Evolutionary conservation across 345 rosid genomes (phyloP).

Genomic region (Bruguiera sexangula): DNA sequence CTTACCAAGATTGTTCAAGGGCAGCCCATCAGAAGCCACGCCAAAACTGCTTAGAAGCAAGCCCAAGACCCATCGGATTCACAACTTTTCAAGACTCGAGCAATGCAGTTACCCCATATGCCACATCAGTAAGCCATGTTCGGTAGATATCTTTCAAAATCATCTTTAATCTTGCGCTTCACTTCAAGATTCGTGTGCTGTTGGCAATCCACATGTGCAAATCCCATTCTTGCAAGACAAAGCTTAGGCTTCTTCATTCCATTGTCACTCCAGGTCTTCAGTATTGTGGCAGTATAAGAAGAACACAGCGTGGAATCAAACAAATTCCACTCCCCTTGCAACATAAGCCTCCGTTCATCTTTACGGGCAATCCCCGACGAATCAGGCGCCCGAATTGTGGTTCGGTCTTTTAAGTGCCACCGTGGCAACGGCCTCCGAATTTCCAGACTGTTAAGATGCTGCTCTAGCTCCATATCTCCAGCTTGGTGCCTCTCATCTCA

Average conservation of each 20-base stretch:
- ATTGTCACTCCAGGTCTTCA: conserved; percentile 95
- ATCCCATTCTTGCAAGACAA: conserved; percentile 93
- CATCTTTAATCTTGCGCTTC: conserved; percentile 81
- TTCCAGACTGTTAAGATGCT: conserved; percentile 75
- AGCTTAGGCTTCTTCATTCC: conserved; percentile 92
- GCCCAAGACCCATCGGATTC: conserved; percentile 70
- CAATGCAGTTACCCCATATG: conserved; percentile 89
- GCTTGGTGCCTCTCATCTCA: conserved; percentile 75
- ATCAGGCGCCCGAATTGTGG: conserved; percentile 80
- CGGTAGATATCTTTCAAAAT: conserved; percentile 85
- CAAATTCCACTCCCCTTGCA: conserved; percentile 84
- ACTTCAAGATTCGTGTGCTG: conserved; percentile 88
- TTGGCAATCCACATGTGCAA: conserved; percentile 86
- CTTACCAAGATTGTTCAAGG: conserved; percentile 67
- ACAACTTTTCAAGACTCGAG: conserved; percentile 69
- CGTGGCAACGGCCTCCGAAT: conserved; percentile 64
- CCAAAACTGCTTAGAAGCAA: conserved; percentile 57
- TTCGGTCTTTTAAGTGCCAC: conserved; percentile 84
- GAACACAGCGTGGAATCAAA: conserved; percentile 97
- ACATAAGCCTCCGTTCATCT: conserved; percentile 88
- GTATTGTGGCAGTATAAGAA: conserved; percentile 67
- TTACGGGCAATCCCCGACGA: conserved; percentile 78
- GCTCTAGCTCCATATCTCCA: conserved; percentile 96
- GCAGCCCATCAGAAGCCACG: conserved; percentile 81
- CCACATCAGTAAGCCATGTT: conserved; percentile 87